Evolutionary conservation across 2,329 filamentous ascomycete genomes (phyloP).

Genomic region (Colletotrichum siamense): DNA sequence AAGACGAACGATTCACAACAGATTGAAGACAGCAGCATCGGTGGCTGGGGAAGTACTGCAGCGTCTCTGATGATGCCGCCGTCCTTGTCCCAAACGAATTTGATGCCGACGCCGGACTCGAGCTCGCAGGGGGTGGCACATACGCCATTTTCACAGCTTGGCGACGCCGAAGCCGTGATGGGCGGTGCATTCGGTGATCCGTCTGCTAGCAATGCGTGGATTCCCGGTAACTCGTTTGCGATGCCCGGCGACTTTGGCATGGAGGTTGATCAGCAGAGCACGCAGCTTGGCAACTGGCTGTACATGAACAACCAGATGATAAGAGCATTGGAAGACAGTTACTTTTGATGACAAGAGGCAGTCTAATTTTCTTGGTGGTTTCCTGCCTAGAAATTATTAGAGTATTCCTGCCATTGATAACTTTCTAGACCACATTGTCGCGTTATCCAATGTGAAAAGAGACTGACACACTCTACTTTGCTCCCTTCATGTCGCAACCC

Average conservation of each 20-base stretch:
- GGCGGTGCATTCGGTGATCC: neutral
- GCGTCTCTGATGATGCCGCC: neutral
- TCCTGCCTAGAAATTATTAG: neutral
- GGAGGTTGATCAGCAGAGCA: conserved; percentile 20
- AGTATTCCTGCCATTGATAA: neutral
- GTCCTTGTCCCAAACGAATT: neutral
- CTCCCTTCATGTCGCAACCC: neutral
- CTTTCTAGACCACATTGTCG: rapidly evolving
- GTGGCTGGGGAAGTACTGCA: neutral
- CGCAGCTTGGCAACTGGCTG: conserved; percentile 24
- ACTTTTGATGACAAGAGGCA: neutral
- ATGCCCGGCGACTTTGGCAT: conserved; percentile 4
- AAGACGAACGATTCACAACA: neutral
- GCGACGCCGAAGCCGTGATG: neutral
- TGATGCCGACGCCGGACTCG: neutral
- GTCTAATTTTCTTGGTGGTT: rapidly evolving
- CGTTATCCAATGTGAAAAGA: neutral
- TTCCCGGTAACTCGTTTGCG: neutral
- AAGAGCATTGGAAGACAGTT: conserved; percentile 22
- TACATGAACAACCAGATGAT: conserved; percentile 24
- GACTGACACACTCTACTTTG: neutral
- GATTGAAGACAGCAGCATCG: neutral
- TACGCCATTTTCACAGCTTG: neutral
- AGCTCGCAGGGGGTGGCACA: neutral
- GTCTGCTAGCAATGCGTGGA: neutral